These are phyloP conservation scores for Rugosomyces carneus DNA, from an alignment of 1,284 basidiomycete genomes.

Conservation along the genomic window DNA sequence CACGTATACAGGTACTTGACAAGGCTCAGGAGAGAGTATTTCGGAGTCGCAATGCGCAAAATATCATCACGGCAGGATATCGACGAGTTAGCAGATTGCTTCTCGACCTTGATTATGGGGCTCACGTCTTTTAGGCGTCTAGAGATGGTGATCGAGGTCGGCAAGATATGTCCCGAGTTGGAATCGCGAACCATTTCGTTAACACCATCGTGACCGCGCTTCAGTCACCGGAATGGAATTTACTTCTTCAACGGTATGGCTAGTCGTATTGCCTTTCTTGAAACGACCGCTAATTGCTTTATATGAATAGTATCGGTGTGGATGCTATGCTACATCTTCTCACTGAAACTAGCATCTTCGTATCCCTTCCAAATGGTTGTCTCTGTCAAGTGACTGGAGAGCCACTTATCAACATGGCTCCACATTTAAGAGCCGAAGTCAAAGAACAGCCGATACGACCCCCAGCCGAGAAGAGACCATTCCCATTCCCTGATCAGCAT, in stretches of 20 bases:
- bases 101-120: not conserved
- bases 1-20: constrained; percentile 45
- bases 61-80: constrained; percentile 66
- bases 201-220: constrained; percentile 74
- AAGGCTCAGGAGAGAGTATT: constrained; percentile 52
- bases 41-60: constrained; percentile 35
- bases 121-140: constrained; percentile 18
- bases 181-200: constrained; percentile 54
- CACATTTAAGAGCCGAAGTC: constrained; percentile 18
- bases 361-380: constrained; percentile 72
- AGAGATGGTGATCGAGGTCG: constrained; percentile 22
- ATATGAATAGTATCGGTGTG: constrained; percentile 47
- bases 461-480: constrained; percentile 11
- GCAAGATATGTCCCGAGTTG: constrained; percentile 20
- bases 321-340: constrained; percentile 71
- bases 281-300: not conserved
- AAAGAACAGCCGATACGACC: not conserved
- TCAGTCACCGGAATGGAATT: constrained; percentile 61
- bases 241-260: constrained; percentile 51
- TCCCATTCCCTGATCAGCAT: constrained; percentile 16
- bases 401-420: constrained; percentile 47
- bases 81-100: constrained; percentile 36
- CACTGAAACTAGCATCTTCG: constrained; percentile 65
- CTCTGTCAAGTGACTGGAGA: constrained; percentile 74
- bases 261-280: not conserved